These are phyloP conservation scores for Rhododendron vialii DNA, from an alignment of 148 eudicot genomes.

Conservation along the genomic window DNA sequence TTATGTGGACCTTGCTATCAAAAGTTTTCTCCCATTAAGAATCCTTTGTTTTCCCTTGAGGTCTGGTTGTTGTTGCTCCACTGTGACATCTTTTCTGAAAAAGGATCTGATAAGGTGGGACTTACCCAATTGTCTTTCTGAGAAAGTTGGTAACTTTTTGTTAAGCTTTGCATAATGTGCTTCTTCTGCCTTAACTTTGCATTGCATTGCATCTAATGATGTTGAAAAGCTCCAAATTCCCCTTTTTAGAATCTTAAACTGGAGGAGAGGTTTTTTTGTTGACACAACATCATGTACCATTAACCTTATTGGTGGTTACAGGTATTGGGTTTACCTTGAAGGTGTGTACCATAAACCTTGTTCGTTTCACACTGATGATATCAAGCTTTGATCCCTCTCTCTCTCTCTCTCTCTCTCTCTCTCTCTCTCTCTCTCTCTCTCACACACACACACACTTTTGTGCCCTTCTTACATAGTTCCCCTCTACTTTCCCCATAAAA, in stretches of 20 bases:
- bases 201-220: background rate
- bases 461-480: background rate
- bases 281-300: background rate
- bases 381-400: background rate
- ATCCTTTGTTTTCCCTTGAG: background rate
- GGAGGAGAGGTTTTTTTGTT: background rate
- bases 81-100: background rate
- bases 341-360: background rate
- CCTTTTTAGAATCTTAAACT: background rate
- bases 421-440: background rate
- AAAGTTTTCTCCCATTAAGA: background rate
- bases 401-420: background rate
- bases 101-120: constrained; percentile 7
- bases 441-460: background rate
- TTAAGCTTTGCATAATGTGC: background rate
- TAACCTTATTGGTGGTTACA: background rate
- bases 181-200: constrained; percentile 1
- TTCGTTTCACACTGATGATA: background rate
- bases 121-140: background rate
- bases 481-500: background rate
- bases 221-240: background rate
- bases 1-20: background rate
- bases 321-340: background rate
- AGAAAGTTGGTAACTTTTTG: constrained; percentile 1
- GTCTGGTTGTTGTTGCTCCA: background rate